Conservation (phyloP, 1,284 basidiomycete genomes). For the Anthracocystis walkeri region DNA sequence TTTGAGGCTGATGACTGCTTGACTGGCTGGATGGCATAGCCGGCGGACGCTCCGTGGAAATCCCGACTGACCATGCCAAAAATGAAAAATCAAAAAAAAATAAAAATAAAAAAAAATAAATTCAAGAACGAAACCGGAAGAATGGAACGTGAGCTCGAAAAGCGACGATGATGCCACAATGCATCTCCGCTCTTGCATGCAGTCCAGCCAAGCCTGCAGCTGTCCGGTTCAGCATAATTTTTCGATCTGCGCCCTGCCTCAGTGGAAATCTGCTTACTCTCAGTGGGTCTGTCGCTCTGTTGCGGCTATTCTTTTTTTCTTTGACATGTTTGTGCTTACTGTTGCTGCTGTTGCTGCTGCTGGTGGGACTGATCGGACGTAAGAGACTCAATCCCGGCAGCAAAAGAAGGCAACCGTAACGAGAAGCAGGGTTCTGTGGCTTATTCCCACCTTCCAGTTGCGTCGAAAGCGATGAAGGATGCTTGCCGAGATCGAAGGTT, state of each 20-base stretch:
- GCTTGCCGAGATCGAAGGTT: background rate
- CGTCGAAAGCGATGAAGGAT: background rate
- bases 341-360: background rate
- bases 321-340: constrained; percentile 1
- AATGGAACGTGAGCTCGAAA: background rate
- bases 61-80: background rate
- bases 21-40: no score
- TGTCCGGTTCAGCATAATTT: constrained; percentile 7
- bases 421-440: background rate
- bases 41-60: constrained; percentile 6
- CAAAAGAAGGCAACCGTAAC: background rate
- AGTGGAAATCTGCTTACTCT: constrained; percentile 3
- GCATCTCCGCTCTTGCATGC: constrained; percentile 1
- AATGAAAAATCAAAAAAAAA: background rate
- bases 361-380: background rate
- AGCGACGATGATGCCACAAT: constrained; percentile 6
- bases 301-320: background rate
- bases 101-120: background rate
- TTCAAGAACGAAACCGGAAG: background rate
- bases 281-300: background rate
- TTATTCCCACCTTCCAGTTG: background rate
- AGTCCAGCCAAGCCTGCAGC: background rate
- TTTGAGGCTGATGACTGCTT: background rate
- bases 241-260: background rate
- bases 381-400: background rate